Conservation (phyloP, 2,329 filamentous ascomycete genomes). For the Grosmannia serpens region DNA sequence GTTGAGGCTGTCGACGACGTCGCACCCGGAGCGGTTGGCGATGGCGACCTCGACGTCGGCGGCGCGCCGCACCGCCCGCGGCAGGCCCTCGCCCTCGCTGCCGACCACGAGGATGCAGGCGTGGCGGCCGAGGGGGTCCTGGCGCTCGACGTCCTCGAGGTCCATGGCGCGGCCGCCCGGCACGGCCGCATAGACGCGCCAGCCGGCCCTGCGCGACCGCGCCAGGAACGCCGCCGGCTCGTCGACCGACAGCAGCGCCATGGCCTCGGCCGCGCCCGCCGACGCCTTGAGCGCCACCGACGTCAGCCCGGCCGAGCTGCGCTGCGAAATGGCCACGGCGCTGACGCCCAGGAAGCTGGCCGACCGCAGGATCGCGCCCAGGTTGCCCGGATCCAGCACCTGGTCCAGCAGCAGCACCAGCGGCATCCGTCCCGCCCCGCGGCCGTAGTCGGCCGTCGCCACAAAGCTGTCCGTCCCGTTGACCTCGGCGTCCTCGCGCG, state of each 20-base stretch:
- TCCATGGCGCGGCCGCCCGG: slow-evolving; percentile 28
- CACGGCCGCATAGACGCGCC: slow-evolving; percentile 68
- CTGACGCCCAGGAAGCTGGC: slow-evolving; percentile 86
- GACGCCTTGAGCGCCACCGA: slow-evolving; percentile 77
- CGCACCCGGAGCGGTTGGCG: slow-evolving; percentile 36
- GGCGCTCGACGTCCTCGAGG: slow-evolving; percentile 34
- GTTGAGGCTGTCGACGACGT: slow-evolving; percentile 77
- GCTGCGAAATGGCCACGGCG: slow-evolving; percentile 65
- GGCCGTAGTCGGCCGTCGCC: background rate
- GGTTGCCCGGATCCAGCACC: slow-evolving; percentile 76
- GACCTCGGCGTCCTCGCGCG: slow-evolving; percentile 58
- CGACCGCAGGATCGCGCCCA: slow-evolving; percentile 80
- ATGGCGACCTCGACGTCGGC: slow-evolving; percentile 60
- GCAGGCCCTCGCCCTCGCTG: slow-evolving; percentile 66
- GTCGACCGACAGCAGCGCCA: slow-evolving; percentile 60
- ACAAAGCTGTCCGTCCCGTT: slow-evolving; percentile 56
- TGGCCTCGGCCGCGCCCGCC: slow-evolving; percentile 72
- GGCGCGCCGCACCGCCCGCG: slow-evolving; percentile 48
- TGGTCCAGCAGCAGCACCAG: slow-evolving; percentile 65
- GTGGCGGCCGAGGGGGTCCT: slow-evolving; percentile 45
- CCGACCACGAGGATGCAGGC: slow-evolving; percentile 72
- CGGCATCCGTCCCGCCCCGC: slow-evolving; percentile 38
- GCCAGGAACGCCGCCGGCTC: slow-evolving; percentile 60
- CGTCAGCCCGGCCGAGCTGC: slow-evolving; percentile 62
- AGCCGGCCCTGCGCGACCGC: slow-evolving; percentile 57